Evolutionary conservation across 257 asterid species (phyloP).

Genomic region (Solanum dulcamara): DNA sequence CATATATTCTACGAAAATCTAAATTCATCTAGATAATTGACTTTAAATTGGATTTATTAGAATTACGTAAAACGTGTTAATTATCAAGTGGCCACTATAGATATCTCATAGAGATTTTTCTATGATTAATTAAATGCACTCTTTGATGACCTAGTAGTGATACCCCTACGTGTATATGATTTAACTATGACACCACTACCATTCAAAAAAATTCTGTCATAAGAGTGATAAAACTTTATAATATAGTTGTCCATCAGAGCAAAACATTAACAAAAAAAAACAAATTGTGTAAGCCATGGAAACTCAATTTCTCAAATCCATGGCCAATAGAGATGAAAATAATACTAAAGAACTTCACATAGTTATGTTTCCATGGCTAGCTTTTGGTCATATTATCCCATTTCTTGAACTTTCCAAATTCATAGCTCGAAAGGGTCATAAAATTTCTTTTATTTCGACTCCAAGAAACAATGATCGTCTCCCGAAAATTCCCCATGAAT

Average conservation of each 20-base stretch:
- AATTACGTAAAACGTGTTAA: not conserved
- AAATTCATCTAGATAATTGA: not conserved
- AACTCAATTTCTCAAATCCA: conserved; percentile 36
- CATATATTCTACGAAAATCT: not conserved
- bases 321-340: conserved; percentile 27
- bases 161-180: no score
- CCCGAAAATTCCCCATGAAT: conserved; percentile 28
- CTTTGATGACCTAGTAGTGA: no score
- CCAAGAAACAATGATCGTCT: conserved; percentile 51
- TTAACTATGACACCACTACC: not conserved
- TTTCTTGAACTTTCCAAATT: conserved; percentile 36
- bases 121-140: not conserved
- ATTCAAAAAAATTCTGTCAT: not conserved
- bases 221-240: not conserved
- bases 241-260: not conserved
- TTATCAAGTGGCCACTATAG: not conserved
- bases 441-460: conserved; percentile 35
- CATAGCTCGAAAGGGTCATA: conserved; percentile 38
- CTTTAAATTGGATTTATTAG: not conserved
- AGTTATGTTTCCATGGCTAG: conserved; percentile 57
- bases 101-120: not conserved
- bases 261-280: not conserved
- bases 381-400: conserved; percentile 56
- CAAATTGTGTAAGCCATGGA: conserved; percentile 34
- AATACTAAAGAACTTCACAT: conserved; percentile 58